phyloP scores from a whole-genome alignment of 2,329 filamentous ascomycete genomes.

The Diaporthe longicolla region DNA sequence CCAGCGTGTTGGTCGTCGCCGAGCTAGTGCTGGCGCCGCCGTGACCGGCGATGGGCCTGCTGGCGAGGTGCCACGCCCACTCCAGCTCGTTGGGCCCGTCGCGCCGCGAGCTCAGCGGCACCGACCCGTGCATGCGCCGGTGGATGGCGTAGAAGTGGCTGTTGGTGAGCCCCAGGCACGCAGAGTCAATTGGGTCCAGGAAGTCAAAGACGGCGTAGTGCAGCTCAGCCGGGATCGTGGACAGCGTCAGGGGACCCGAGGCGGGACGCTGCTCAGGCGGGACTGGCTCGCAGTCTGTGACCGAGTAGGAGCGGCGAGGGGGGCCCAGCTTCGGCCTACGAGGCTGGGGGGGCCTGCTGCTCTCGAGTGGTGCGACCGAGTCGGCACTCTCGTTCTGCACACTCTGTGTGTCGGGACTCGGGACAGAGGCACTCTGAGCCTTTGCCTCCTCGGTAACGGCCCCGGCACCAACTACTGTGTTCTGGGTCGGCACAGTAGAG shows the following conservation, averaged over 20 bases:
- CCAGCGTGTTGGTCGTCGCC: constrained; percentile 34
- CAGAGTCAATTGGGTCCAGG: constrained; percentile 75
- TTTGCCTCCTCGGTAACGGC: neutral
- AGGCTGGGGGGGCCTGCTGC: constrained; percentile 41
- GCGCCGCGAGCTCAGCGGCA: constrained; percentile 71
- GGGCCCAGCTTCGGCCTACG: constrained; percentile 57
- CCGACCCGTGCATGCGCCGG: constrained; percentile 66
- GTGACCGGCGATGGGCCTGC: constrained; percentile 50
- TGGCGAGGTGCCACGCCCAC: constrained; percentile 73
- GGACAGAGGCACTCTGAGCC: constrained; percentile 7
- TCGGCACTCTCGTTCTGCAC: constrained; percentile 43
- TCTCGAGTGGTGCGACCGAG: constrained; percentile 41
- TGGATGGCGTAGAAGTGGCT: constrained; percentile 72
- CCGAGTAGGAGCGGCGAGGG: constrained; percentile 71
- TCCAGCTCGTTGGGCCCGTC: constrained; percentile 74
- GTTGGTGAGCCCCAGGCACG: constrained; percentile 72
- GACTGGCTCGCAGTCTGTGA: constrained; percentile 72
- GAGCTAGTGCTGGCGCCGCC: constrained; percentile 25
- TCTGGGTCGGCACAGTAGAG: constrained; percentile 13
- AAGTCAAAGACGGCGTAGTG: constrained; percentile 73
- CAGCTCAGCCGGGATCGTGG: constrained; percentile 70
- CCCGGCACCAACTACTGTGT: neutral
- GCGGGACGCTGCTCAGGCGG: constrained; percentile 62
- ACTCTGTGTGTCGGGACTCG: constrained; percentile 17
- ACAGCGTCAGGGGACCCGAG: constrained; percentile 60